Evolutionary conservation across 257 asterid genomes (phyloP).

Genomic region (Cynanchum wilfordii): DNA sequence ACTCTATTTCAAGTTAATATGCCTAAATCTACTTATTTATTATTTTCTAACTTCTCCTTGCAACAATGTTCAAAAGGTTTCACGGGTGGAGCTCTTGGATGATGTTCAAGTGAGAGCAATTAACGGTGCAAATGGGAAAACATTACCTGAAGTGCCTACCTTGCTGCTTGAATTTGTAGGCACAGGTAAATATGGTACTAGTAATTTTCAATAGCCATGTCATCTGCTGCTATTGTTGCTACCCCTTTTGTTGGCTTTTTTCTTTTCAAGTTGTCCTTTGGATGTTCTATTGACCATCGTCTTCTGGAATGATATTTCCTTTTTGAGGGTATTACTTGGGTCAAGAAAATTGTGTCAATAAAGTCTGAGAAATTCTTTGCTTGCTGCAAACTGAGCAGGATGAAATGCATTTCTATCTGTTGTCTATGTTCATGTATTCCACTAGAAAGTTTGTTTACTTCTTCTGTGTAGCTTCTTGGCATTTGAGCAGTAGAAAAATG

Average conservation of each 20-base stretch:
- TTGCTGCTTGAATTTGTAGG: constrained; percentile 95
- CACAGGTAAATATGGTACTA: constrained; percentile 57
- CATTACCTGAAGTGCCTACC: constrained; percentile 90
- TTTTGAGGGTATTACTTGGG: background rate
- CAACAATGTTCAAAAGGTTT: constrained; percentile 44
- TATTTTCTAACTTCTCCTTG: constrained; percentile 4
- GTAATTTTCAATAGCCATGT: constrained; percentile 2
- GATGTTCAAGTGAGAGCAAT: constrained; percentile 94
- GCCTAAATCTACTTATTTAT: constrained; percentile 2
- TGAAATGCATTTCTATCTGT: background rate
- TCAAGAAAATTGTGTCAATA: background rate
- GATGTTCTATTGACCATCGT: background rate
- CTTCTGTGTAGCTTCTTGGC: background rate
- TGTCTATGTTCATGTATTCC: background rate
- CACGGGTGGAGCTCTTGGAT: constrained; percentile 95
- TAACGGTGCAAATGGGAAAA: constrained; percentile 82
- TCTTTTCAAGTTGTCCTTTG: background rate
- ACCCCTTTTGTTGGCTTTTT: too few relatives aligned
- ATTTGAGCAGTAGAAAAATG: background rate
- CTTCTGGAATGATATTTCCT: background rate
- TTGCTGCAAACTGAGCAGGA: background rate
- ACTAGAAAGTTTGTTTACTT: background rate
- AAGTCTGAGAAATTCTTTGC: background rate
- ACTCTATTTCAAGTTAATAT: background rate
- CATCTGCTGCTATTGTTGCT: background rate